phyloP scores from a whole-genome alignment of 768 basidiomycete species.

The Suillus subluteus region DNA sequence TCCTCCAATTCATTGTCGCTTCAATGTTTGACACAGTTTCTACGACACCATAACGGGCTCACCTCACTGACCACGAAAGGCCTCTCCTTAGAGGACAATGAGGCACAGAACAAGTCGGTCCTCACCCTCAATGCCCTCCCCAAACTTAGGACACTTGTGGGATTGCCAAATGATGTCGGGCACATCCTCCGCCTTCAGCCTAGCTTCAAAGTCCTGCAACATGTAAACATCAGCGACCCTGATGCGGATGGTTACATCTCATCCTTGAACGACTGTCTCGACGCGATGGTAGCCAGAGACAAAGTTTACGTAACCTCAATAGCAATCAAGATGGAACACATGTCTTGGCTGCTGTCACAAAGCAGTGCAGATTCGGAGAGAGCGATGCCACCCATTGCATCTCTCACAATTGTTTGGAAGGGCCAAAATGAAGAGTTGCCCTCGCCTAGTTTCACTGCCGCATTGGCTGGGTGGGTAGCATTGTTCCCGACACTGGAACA shows the following conservation, averaged over 20 bases:
- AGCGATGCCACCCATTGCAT: not conserved
- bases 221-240: not conserved
- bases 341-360: slow-evolving; percentile 7
- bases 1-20: slow-evolving; percentile 5
- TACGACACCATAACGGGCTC: slow-evolving; percentile 5
- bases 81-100: not conserved
- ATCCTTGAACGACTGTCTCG: slow-evolving; percentile 8
- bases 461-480: slow-evolving; percentile 4
- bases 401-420: slow-evolving; percentile 2
- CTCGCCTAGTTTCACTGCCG: slow-evolving; percentile 2
- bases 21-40: slow-evolving; percentile 4
- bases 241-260: slow-evolving; percentile 8
- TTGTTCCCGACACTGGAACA: slow-evolving; percentile 4
- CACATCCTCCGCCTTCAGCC: slow-evolving; percentile 6
- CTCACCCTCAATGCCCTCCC: slow-evolving; percentile 2
- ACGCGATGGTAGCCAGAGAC: slow-evolving; percentile 2
- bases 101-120: not conserved
- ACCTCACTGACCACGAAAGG: slow-evolving; percentile 5
- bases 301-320: slow-evolving; percentile 7
- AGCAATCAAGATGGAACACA: slow-evolving; percentile 6
- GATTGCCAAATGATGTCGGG: slow-evolving; percentile 6
- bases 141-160: slow-evolving; percentile 2
- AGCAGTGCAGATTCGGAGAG: not conserved
- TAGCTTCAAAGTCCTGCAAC: not conserved
- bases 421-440: slow-evolving; percentile 5